Base-by-base conservation (phyloP, 2,329 filamentous ascomycete genomes). In the Botryotinia convoluta region DNA sequence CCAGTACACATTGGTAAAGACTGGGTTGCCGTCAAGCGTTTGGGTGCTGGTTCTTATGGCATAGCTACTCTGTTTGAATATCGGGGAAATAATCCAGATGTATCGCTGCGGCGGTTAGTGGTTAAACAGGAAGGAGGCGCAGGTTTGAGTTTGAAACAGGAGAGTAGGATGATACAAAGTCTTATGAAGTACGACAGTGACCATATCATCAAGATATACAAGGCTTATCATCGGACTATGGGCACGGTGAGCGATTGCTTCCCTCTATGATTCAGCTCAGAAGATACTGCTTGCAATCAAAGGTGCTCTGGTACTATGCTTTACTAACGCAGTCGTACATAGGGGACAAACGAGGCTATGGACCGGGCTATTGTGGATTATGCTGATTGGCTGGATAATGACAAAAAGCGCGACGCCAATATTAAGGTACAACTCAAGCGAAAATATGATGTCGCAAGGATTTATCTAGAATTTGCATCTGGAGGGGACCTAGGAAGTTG, bases 61-160 rank as follows among this genome's bases (percentile, higher is more conserved):
- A 65, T 71, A 35, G 69, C 69, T 32, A 39, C 59, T 18, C 69
- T 65, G 16, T 71, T 71, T 32, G 69, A 54, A 51, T 71, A 71
- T 54, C 26, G 35, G 6, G 69, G 69, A 32, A 3, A 32, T 7
- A 22, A 71, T 22, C 26, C 8, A 20, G 22, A 64, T 26, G 59
- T 71, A 6, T 29, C 18, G 18, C 69, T 59, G 32, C 69, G 59
- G 7, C 6, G 51, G 10, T 18, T 71, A 2, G 69, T 71, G 35
- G 69, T 71, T 12, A 71, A 71, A 26, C 69, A 71, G 61, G 69
- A 71, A 54, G 48, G 45, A 29, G 59, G 59, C 14, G 6, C 20
- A 7, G 45, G 59, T n/a, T 9, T 10, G 9, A 51, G 10, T 42
- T 64, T 65, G 32, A 64, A 64, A 20, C 26, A 42, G 45, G 69